These are phyloP conservation scores for Verbascum thapsus DNA, from an alignment of 257 asterid genomes.

Conservation along the genomic window DNA sequence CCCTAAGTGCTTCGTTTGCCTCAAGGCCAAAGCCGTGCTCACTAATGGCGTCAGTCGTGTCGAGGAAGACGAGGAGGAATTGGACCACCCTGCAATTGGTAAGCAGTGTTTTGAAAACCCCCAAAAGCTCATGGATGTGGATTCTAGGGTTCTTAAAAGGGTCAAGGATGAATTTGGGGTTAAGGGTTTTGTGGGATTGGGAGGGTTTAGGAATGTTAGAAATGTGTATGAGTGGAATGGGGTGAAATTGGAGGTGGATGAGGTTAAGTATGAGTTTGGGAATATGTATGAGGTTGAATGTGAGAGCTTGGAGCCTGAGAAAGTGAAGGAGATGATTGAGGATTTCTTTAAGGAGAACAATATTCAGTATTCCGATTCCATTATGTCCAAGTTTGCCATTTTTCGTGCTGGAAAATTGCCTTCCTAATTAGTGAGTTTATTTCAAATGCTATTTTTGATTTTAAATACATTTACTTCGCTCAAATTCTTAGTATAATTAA, in stretches of 20 bases:
- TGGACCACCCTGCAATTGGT: conserved; percentile 63
- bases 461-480: not conserved
- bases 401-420: conserved; percentile 84
- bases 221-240: conserved; percentile 84
- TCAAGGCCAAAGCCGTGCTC: conserved; percentile 82
- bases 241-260: conserved; percentile 81
- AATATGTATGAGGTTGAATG: conserved; percentile 89
- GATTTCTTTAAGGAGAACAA: conserved; percentile 70
- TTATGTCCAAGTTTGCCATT: conserved; percentile 77
- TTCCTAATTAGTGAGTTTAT: conserved; percentile 48
- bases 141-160: conserved; percentile 75
- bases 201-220: conserved; percentile 79
- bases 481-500: not conserved
- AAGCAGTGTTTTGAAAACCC: conserved; percentile 63
- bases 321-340: conserved; percentile 64
- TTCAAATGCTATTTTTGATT: not conserved
- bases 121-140: conserved; percentile 38
- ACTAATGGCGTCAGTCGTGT: conserved; percentile 82
- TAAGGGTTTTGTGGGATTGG: conserved; percentile 68
- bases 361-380: conserved; percentile 64
- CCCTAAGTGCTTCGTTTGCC: conserved; percentile 67
- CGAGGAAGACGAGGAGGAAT: conserved; percentile 90
- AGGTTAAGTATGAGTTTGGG: conserved; percentile 80
- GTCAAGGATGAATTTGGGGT: conserved; percentile 74
- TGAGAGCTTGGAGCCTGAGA: conserved; percentile 87